These are phyloP conservation scores for Priceomyces haplophilus DNA, from an alignment of 805 yeast species.

Conservation along the genomic window DNA sequence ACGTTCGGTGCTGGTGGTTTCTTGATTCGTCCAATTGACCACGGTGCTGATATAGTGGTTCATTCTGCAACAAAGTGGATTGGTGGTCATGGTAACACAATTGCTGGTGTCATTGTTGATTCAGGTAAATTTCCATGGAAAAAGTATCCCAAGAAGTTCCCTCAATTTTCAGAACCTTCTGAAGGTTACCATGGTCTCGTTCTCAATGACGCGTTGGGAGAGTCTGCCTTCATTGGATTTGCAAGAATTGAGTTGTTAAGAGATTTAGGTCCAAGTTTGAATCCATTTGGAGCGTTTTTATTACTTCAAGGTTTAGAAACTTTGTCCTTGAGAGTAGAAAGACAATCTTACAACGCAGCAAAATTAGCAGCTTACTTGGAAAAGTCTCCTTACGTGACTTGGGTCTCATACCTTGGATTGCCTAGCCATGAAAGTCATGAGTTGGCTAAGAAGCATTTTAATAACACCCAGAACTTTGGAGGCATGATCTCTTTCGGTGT, in stretches of 20 bases:
- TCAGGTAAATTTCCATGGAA: conserved; percentile 92
- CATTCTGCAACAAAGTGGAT: conserved; percentile 98
- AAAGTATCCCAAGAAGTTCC: conserved; percentile 80
- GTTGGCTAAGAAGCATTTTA: conserved; percentile 77
- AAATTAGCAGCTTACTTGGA: conserved; percentile 77
- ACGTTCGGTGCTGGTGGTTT: conserved; percentile 97
- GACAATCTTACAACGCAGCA: conserved; percentile 83
- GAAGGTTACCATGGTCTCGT: conserved; percentile 92
- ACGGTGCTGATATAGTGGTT: conserved; percentile 87
- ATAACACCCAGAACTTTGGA: conserved; percentile 58
- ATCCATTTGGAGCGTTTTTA: conserved; percentile 86
- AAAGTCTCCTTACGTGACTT: conserved; percentile 65
- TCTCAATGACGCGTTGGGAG: conserved; percentile 78
- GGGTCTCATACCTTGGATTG: conserved; percentile 94
- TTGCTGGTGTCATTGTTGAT: conserved; percentile 88
- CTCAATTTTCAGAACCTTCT: conserved; percentile 86
- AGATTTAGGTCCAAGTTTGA: conserved; percentile 87
- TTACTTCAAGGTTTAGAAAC: conserved; percentile 92
- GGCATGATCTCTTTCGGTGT: conserved; percentile 90
- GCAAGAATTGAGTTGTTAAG: conserved; percentile 81
- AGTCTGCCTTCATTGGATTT: conserved; percentile 73
- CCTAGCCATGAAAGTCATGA: conserved; percentile 75
- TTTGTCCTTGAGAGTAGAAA: conserved; percentile 86
- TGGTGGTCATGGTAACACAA: conserved; percentile 94
- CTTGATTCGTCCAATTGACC: conserved; percentile 77